These are phyloP conservation scores for Tulasnella sp. DNA, from an alignment of 768 basidiomycete species.

Conservation along the genomic window DNA sequence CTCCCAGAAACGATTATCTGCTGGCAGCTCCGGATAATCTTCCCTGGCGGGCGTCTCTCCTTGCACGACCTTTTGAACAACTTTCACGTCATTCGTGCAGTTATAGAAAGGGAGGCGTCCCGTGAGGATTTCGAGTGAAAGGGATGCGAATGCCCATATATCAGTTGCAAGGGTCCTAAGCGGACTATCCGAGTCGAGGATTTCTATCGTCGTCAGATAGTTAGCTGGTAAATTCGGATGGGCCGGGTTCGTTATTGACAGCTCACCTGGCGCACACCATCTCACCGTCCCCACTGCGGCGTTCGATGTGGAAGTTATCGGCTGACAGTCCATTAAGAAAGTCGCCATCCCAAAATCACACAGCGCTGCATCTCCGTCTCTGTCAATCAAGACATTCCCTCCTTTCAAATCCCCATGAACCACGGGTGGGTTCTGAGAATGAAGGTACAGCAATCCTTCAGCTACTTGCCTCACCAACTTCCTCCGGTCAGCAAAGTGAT, in stretches of 20 bases:
- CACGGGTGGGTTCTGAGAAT: constrained; percentile 22
- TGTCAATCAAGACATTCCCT: constrained; percentile 31
- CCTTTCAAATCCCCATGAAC: constrained; percentile 34
- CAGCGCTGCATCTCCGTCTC: neutral
- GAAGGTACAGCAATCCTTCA: constrained; percentile 28
- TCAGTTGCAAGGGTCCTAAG: constrained; percentile 27
- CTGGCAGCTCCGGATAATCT: constrained; percentile 27
- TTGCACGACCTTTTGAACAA: neutral
- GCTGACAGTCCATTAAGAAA: constrained; percentile 15
- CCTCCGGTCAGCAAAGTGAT: constrained; percentile 30
- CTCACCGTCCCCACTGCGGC: constrained; percentile 23
- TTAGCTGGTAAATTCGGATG: neutral
- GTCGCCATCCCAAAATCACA: constrained; percentile 28
- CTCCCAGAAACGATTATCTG: constrained; percentile 31
- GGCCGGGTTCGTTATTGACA: neutral
- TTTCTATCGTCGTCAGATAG: neutral
- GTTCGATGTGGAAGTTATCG: constrained; percentile 10
- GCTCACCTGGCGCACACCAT: constrained; percentile 33
- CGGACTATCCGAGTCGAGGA: neutral
- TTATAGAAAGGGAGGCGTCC: constrained; percentile 30
- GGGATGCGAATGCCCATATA: constrained; percentile 30
- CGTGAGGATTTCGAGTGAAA: constrained; percentile 32
- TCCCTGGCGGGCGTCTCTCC: constrained; percentile 29
- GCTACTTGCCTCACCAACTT: constrained; percentile 32
- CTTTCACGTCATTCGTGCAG: constrained; percentile 25